Conservation (phyloP, 805 yeast genomes). For the Metschnikowia arizonensis region DNA sequence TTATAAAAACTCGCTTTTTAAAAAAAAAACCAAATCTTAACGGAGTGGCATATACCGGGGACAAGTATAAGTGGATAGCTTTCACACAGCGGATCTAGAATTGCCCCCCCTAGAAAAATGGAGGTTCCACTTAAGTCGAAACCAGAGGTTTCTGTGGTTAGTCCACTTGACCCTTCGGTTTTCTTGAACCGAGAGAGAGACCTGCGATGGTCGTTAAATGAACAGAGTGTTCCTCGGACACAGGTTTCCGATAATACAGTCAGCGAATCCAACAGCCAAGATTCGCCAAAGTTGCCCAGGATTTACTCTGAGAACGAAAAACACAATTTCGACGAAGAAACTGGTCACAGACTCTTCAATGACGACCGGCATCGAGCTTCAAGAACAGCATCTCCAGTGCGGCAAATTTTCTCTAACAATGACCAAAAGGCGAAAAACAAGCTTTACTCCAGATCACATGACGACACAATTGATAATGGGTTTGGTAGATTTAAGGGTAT, state of each 20-base stretch:
- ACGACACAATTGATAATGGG: constrained; percentile 18
- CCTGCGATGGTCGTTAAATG: constrained; percentile 8
- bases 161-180: constrained; percentile 10
- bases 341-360: constrained; percentile 52
- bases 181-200: constrained; percentile 5
- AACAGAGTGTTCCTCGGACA: background rate
- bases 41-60: background rate
- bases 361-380: constrained; percentile 49
- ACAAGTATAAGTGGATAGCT: background rate
- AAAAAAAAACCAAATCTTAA: background rate
- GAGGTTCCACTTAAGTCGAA: constrained; percentile 40
- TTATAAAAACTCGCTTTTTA: background rate
- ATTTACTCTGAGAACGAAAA: constrained; percentile 66
- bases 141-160: constrained; percentile 32
- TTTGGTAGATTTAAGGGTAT: constrained; percentile 38
- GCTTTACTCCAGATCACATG: constrained; percentile 34
- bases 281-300: constrained; percentile 38
- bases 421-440: constrained; percentile 9
- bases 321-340: constrained; percentile 50
- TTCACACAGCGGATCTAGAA: background rate
- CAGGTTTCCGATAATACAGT: background rate
- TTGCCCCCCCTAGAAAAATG: constrained; percentile 18
- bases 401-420: background rate
- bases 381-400: constrained; percentile 17
- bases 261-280: constrained; percentile 8